Conservation (phyloP, 805 yeast genomes). For the Nakazawaea ernobii region DNA sequence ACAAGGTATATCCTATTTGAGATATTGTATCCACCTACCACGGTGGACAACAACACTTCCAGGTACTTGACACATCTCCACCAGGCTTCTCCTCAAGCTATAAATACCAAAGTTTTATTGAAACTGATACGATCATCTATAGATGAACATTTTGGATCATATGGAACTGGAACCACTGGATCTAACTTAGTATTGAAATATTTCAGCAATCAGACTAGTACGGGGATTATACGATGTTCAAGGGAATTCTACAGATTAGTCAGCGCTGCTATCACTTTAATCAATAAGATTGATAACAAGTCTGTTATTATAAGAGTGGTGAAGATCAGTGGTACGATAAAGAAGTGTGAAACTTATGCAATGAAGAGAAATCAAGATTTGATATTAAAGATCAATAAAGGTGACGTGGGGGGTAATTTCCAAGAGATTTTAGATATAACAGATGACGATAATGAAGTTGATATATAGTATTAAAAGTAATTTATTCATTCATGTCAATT, state of each 20-base stretch:
- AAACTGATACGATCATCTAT: slow-evolving; percentile 51
- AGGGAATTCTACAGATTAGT: slow-evolving; percentile 58
- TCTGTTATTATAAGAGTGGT: slow-evolving; percentile 53
- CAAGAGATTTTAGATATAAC: slow-evolving; percentile 15
- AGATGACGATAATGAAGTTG: slow-evolving; percentile 14
- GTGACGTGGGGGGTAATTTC: background rate
- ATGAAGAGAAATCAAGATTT: slow-evolving; percentile 42
- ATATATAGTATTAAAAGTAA: background rate
- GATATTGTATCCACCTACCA: slow-evolving; percentile 51
- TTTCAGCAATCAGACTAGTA: slow-evolving; percentile 73
- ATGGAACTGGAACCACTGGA: slow-evolving; percentile 62
- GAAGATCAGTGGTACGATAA: slow-evolving; percentile 82
- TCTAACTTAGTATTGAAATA: slow-evolving; percentile 64
- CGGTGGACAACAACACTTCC: background rate
- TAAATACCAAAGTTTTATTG: slow-evolving; percentile 45
- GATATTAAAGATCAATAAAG: slow-evolving; percentile 18
- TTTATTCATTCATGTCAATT: background rate
- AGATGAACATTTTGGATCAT: slow-evolving; percentile 69
- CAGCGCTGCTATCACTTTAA: slow-evolving; percentile 60
- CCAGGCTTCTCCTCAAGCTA: slow-evolving; percentile 39
- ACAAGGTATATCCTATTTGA: slow-evolving; percentile 82
- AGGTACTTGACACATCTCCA: slow-evolving; percentile 42
- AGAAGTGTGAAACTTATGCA: slow-evolving; percentile 71
- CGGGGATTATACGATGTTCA: slow-evolving; percentile 78
- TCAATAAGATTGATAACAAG: slow-evolving; percentile 42